Percentiles rank a stretch among this genome's conserved stretches.
phyloP scores from a whole-genome alignment of 805 yeast genomes.

The Saccharomycopsis sp. region DNA sequence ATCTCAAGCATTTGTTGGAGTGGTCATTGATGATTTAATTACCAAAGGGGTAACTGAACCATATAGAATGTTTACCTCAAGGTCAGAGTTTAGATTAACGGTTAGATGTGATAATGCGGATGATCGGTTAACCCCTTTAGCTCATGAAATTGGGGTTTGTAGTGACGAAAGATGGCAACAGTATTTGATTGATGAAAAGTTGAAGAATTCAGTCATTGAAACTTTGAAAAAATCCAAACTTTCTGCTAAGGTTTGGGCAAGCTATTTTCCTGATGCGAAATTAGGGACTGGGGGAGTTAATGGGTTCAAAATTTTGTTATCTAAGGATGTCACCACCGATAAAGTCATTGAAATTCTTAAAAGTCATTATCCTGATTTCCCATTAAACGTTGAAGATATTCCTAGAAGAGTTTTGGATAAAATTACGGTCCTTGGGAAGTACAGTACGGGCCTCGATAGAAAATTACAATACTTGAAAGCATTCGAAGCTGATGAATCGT shows the following conservation, averaged over 20 bases:
- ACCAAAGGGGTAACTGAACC: slow-evolving; percentile 97
- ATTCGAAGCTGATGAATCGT: slow-evolving; percentile 71
- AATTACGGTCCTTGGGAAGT: slow-evolving; percentile 69
- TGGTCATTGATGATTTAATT: slow-evolving; percentile 83
- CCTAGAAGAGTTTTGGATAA: slow-evolving; percentile 44
- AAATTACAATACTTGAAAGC: slow-evolving; percentile 67
- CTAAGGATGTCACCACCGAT: slow-evolving; percentile 3
- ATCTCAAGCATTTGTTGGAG: slow-evolving; percentile 86
- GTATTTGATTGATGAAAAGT: slow-evolving; percentile 33
- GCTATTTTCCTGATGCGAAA: slow-evolving; percentile 19
- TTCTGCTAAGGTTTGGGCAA: slow-evolving; percentile 58
- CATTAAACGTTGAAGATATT: slow-evolving; percentile 25
- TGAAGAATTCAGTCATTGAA: slow-evolving; percentile 34
- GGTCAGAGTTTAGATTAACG: slow-evolving; percentile 86
- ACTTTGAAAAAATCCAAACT: slow-evolving; percentile 35
- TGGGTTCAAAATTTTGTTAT: slow-evolving; percentile 51
- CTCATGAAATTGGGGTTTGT: slow-evolving; percentile 58
- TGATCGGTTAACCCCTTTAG: slow-evolving; percentile 62
- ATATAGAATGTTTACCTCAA: slow-evolving; percentile 93
- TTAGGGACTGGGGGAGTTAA: slow-evolving; percentile 32
- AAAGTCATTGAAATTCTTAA: slow-evolving; percentile 1
- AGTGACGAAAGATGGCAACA: slow-evolving; percentile 43
- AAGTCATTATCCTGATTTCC: slow-evolving; percentile 38
- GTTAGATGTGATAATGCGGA: slow-evolving; percentile 95
- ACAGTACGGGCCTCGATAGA: slow-evolving; percentile 67